A percentile compares a stretch with the other conserved stretches of the same genome.
These are phyloP conservation scores for Hibiscus tridactylites DNA, from an alignment of 345 rosid species.

Conservation along the genomic window DNA sequence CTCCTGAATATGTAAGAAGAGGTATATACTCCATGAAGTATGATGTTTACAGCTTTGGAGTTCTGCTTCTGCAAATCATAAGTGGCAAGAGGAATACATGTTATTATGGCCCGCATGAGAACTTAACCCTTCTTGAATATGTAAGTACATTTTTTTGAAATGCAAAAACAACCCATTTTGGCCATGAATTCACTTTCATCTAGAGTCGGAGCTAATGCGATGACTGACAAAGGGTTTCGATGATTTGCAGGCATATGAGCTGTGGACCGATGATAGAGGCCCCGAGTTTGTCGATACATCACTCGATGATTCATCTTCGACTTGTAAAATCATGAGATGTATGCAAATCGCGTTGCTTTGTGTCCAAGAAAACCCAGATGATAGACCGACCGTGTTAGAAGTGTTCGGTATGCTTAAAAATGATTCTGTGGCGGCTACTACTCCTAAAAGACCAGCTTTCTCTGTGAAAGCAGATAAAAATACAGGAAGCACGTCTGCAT, in stretches of 20 bases:
- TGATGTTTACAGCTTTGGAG: slow-evolving; percentile 11
- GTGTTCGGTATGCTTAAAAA: slow-evolving; percentile 9
- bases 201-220: background rate
- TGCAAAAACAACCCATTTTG: too few species aligned
- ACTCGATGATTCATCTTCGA: slow-evolving; percentile 9
- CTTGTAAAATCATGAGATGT: slow-evolving; percentile 11
- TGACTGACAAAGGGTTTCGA: background rate
- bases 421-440: background rate
- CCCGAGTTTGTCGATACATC: slow-evolving; percentile 7
- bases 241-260: slow-evolving; percentile 11
- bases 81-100: slow-evolving; percentile 3
- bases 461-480: background rate
- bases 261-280: slow-evolving; percentile 4
- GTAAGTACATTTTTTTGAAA: background rate
- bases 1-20: slow-evolving; percentile 6
- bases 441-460: slow-evolving; percentile 13
- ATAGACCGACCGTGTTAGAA: slow-evolving; percentile 16
- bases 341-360: slow-evolving; percentile 13
- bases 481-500: background rate
- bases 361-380: slow-evolving; percentile 9
- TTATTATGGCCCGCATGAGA: background rate
- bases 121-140: background rate
- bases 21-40: slow-evolving; percentile 5
- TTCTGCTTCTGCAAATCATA: slow-evolving; percentile 4
- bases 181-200: background rate